Base-by-base conservation (phyloP, 495 filamentous ascomycete genomes). In the Jackrogersella minutella region DNA sequence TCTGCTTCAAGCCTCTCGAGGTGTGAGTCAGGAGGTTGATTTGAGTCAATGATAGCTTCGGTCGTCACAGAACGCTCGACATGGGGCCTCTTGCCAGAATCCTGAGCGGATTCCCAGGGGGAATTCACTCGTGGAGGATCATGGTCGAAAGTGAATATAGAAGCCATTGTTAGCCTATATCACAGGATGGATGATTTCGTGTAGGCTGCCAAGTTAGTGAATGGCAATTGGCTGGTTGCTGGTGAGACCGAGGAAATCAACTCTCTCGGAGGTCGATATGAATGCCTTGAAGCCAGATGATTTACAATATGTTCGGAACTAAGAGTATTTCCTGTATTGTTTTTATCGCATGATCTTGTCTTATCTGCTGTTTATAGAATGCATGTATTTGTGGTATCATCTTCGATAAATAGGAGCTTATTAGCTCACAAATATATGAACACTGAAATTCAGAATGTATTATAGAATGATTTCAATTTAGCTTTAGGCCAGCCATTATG, bases 91-190 rank as follows among this genome's bases (percentile, higher is more conserved):
- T 73, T 65, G 40, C 64, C 73, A 10, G 78, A 58, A 52, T 84
- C 80, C 16, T 78, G 77, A 3, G 74, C 69, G 9, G 81, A 85
- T 34, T 89, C 82, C 95, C 95, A 99, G 22, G 95, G 96, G 8
- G 94, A 97, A 13, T 90, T 87, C 24, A 97, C 90, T 76, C 92
- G 81, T 3, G 92, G 91, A 33, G 94, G 91, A 62, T 96, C 90
- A 9, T 92, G 88, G 56, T 97, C 92, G 72, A 90, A 99, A 0
- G 94, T 97, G 77, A 99, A 99, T 59, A 99, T 92, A 11, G 93
- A 97, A 33, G 92, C 91, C 95, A 98, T 99, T 44, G n/a, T 60
- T 30, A 52, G 59, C 19, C 22, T 40, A n/a, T 19, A n/a, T 10
- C 56, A 22, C 30, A 16, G 6, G 40, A 47, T 3, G 19, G 33